phyloP scores from a whole-genome alignment of 208 protist species.

The Acanthamoeba pearcei region DNA sequence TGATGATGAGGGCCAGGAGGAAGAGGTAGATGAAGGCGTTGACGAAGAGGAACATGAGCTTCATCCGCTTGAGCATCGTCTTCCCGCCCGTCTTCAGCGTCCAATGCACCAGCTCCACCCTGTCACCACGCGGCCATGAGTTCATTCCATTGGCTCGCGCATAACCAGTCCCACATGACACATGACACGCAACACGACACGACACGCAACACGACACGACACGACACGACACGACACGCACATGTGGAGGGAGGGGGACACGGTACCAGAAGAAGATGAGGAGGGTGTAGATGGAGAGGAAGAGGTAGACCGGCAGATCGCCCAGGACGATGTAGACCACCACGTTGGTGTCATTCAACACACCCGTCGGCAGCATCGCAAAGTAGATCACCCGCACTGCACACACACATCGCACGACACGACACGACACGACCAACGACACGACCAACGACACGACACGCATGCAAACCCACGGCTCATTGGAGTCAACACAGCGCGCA shows the following conservation, averaged over 20 bases:
- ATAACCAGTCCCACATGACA: no score
- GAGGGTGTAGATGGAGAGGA: constrained; percentile 49
- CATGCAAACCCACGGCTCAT: no score
- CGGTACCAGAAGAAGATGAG: constrained; percentile 57
- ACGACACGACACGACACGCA: no score
- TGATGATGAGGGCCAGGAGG: constrained; percentile 25
- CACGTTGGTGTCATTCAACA: constrained; percentile 35
- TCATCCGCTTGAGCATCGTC: neutral
- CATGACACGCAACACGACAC: no score
- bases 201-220: no score
- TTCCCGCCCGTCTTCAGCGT: neutral
- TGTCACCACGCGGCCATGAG: neutral
- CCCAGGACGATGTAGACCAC: constrained; percentile 57
- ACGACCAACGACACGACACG: neutral
- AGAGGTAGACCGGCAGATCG: constrained; percentile 45
- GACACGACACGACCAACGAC: no score
- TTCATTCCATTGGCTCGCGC: no score
- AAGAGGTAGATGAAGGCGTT: constrained; percentile 39
- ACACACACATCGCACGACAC: neutral
- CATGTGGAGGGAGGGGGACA: no score
- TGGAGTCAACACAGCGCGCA: neutral
- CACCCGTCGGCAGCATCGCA: constrained; percentile 45
- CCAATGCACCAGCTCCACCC: constrained; percentile 66
- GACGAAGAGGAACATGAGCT: neutral
- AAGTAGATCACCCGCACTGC: constrained; percentile 51